Base-by-base conservation (phyloP, 805 yeast species). In the Spathaspora sp. region DNA sequence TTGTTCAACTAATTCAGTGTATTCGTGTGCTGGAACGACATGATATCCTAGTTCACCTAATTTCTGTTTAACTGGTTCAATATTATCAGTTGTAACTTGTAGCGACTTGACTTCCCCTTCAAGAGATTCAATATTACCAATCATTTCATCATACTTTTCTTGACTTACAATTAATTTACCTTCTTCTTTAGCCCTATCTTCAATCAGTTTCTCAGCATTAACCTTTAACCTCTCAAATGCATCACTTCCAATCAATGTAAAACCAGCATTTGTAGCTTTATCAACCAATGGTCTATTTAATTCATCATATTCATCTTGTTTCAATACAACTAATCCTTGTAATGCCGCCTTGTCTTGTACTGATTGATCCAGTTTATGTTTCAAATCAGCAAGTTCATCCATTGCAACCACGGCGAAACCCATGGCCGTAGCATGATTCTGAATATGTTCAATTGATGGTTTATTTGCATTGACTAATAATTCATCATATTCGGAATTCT, bases 11-110 rank as follows among this genome's bases (percentile, higher is more conserved):
- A 46, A 35, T 9, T 28, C 51, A 0, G 52, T 46, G 31, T 56
- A 61, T 26, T 58, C 61, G 14, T 50, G 53, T 29, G 35, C 19
- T 17, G 52, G 46, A 19, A 54, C 16, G 12, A 54, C 3, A 58
- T 54, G 1, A 64, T 80, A 50, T 94, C 97, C 1, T 70, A 54
- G 10, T 12, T 42, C 47, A 16, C 23, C 26, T 18, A 50, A 44
- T 42, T 47, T 39, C 32, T 46, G 32, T 4, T 28, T 47, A 8
- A 19, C 45, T 3, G 26, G 18, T 28, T 16, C 43, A n/a, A n/a
- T 35, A 32, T 47, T 42, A 7, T 40, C 38, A 39, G 23, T 9
- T 14, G 19, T 18, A 17, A 26, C 8, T 28, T 47, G 17, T 18
- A 39, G 2, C 2, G 17, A 20, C 11, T 20, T 38, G 8, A 49